phyloP scores from a whole-genome alignment of 2,329 filamentous ascomycete genomes.

The Diaporthe batatas region DNA sequence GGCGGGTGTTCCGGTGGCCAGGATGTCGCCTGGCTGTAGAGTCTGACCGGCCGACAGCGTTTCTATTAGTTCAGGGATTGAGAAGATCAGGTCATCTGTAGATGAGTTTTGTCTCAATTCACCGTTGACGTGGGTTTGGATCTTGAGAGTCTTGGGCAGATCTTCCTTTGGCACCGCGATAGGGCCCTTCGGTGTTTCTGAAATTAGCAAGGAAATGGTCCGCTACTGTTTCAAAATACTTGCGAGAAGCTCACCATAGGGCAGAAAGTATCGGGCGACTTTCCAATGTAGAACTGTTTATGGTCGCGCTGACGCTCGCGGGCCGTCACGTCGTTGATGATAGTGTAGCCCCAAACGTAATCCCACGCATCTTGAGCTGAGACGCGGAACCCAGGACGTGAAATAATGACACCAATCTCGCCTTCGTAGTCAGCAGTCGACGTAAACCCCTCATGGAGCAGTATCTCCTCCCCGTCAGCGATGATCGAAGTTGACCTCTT shows the following conservation, averaged over 20 bases:
- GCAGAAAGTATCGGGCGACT: constrained; percentile 5
- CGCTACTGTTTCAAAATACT: background rate
- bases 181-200: background rate
- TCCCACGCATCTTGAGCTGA: background rate
- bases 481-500: constrained; percentile 12
- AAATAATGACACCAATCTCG: constrained; percentile 1
- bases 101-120: constrained; percentile 1
- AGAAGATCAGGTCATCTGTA: constrained; percentile 2
- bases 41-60: background rate
- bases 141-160: background rate
- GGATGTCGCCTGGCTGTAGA: background rate
- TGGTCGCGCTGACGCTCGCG: constrained; percentile 17
- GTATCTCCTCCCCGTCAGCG: constrained; percentile 2
- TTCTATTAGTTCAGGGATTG: background rate
- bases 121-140: constrained; percentile 4
- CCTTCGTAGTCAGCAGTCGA: background rate
- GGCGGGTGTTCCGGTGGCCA: background rate
- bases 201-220: background rate
- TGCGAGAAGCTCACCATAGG: background rate
- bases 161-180: constrained; percentile 11
- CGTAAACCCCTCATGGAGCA: background rate
- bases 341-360: constrained; percentile 1
- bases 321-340: constrained; percentile 9
- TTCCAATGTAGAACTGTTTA: constrained; percentile 11
- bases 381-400: background rate